A percentile compares a stretch with the other conserved stretches of the same genome.
Conservation (phyloP, 2,329 filamentous ascomycete genomes). For the Keithomyces neogunnii region DNA sequence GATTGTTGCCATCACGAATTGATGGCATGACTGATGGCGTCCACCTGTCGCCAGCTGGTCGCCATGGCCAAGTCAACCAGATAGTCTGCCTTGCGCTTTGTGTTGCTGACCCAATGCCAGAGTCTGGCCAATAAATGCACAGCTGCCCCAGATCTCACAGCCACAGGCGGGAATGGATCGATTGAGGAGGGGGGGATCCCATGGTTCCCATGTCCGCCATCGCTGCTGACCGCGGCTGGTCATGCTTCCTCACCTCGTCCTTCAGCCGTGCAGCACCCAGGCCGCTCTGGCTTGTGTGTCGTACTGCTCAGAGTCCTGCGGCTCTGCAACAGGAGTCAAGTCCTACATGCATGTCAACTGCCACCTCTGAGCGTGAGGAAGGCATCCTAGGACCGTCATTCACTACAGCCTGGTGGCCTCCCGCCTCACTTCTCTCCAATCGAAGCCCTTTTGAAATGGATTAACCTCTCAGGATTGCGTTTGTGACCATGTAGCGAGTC, state of each 20-base stretch:
- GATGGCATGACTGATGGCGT: too few relatives aligned
- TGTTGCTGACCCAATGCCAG: constrained; percentile 1
- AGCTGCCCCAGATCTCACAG: background rate
- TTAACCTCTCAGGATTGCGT: background rate
- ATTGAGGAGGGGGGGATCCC: background rate
- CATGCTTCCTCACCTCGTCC: background rate
- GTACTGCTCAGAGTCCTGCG: background rate
- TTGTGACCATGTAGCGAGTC: background rate
- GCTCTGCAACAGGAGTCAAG: background rate
- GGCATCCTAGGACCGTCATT: background rate
- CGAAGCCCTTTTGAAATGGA: background rate
- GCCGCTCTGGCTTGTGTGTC: too few relatives aligned
- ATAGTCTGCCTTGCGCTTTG: background rate
- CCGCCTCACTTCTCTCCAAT: background rate
- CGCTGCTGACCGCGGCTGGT: background rate
- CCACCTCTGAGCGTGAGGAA: background rate
- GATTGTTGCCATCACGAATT: too few relatives aligned
- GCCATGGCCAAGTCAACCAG: background rate
- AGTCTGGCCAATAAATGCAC: background rate
- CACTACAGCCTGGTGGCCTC: background rate
- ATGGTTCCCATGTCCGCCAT: background rate
- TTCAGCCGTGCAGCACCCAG: background rate
- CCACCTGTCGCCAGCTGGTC: too few relatives aligned
- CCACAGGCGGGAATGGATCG: background rate
- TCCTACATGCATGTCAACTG: background rate